Conservation (phyloP, 495 filamentous ascomycete species). For the Podospora appendiculata region DNA sequence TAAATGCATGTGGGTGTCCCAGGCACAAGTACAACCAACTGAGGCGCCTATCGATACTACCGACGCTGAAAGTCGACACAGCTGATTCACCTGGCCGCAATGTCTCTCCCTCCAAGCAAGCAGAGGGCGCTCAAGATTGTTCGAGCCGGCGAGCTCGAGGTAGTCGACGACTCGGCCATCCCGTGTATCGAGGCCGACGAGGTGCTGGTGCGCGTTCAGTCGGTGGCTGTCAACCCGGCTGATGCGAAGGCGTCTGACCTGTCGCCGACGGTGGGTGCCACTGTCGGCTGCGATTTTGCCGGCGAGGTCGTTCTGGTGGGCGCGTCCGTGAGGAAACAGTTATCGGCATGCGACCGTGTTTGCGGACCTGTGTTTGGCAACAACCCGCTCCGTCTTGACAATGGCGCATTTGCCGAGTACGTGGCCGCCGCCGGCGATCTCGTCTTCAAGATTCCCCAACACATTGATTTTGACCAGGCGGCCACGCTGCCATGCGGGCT, state of each 20-base stretch:
- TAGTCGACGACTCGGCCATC: background rate
- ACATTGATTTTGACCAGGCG: background rate
- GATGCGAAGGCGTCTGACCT: background rate
- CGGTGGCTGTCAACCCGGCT: background rate
- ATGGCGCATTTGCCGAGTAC: background rate
- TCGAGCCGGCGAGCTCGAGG: background rate
- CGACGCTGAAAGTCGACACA: background rate
- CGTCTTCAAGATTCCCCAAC: background rate
- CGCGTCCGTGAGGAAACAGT: background rate
- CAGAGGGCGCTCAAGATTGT: background rate
- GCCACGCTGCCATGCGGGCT: background rate
- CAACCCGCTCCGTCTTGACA: background rate
- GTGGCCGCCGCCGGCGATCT: background rate
- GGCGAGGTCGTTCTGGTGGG: background rate
- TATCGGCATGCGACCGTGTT: background rate
- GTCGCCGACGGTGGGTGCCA: background rate
- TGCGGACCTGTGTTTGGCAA: background rate
- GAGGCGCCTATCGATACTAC: too few species aligned
- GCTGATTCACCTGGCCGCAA: background rate
- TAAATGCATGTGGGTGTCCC: too few species aligned
- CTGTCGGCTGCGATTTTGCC: background rate
- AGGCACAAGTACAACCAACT: too few species aligned
- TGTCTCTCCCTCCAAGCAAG: background rate
- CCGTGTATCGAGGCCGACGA: background rate
- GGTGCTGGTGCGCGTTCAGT: background rate